These are phyloP conservation scores for Exutisphaerella laricina DNA, from an alignment of 2,329 filamentous ascomycete genomes.

Conservation along the genomic window DNA sequence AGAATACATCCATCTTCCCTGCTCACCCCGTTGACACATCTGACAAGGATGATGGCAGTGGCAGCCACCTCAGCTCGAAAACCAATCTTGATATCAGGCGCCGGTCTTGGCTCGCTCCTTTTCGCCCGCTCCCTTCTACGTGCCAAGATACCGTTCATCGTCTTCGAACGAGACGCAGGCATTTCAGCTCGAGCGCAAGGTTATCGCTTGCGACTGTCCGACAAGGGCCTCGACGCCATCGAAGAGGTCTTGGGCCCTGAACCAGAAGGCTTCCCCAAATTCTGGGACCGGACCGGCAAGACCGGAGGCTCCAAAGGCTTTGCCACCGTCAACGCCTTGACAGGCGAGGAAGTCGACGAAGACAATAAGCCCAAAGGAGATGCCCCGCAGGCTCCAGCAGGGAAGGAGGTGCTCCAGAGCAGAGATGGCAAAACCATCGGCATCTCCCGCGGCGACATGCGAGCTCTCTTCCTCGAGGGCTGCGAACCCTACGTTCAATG, in stretches of 20 bases:
- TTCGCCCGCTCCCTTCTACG: conserved; percentile 36
- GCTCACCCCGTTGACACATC: too few species aligned
- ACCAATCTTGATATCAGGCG: conserved; percentile 40
- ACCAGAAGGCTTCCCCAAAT: conserved; percentile 42
- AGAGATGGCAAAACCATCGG: conserved; percentile 56
- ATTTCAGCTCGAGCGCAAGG: conserved; percentile 57
- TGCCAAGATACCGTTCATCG: conserved; percentile 35
- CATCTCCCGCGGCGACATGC: conserved; percentile 59
- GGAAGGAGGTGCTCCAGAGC: conserved; percentile 38
- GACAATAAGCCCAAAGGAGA: conserved; percentile 1
- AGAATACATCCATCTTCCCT: too few species aligned
- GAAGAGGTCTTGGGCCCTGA: conserved; percentile 43
- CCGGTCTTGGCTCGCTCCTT: conserved; percentile 37
- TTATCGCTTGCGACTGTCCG: conserved; percentile 55
- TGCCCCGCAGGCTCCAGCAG: conserved; percentile 5
- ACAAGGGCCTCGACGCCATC: conserved; percentile 55
- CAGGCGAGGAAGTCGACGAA: conserved; percentile 38
- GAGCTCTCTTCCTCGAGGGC: conserved; percentile 52
- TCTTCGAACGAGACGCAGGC: conserved; percentile 43
- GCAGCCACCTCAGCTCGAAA: conserved; percentile 25
- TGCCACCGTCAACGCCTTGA: conserved; percentile 48
- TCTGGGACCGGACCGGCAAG: conserved; percentile 56
- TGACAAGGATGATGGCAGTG: too few species aligned
- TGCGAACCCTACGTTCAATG: conserved; percentile 53
- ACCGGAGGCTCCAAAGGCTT: conserved; percentile 52